Evolutionary conservation across 1,284 basidiomycete species (phyloP).

Genomic region (Cryptococcus hybrid): DNA sequence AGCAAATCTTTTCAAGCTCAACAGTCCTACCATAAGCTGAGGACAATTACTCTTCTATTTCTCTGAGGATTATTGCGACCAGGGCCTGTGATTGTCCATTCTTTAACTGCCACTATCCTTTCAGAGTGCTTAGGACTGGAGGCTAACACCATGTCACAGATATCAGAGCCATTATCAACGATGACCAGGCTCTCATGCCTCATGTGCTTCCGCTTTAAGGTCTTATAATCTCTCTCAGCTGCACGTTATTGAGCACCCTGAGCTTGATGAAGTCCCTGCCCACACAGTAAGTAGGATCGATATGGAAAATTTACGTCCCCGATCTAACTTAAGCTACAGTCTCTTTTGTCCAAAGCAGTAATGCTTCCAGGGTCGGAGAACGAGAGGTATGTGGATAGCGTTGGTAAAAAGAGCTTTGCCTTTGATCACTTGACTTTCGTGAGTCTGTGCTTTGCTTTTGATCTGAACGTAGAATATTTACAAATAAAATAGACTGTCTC

Average conservation of each 20-base stretch:
- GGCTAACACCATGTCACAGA: constrained; percentile 54
- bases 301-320: neutral
- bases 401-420: constrained; percentile 66
- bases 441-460: constrained; percentile 28
- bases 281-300: constrained; percentile 23
- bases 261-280: constrained; percentile 19
- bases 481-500: constrained; percentile 63
- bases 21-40: constrained; percentile 6
- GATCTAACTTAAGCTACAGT: constrained; percentile 16
- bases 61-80: neutral
- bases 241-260: constrained; percentile 65
- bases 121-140: too few relatives aligned
- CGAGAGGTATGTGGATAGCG: constrained; percentile 76
- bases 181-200: constrained; percentile 74
- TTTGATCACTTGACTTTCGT: constrained; percentile 81
- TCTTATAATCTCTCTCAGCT: constrained; percentile 85
- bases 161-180: constrained; percentile 78
- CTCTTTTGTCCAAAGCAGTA: constrained; percentile 34
- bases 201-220: constrained; percentile 68
- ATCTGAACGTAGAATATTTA: too few relatives aligned
- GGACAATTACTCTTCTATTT: constrained; percentile 1
- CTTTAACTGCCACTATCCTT: neutral
- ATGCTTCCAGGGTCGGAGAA: constrained; percentile 30
- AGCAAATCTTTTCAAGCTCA: neutral
- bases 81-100: constrained; percentile 1